Percentiles rank a stretch among this genome's conserved stretches.
phyloP scores from a whole-genome alignment of 352 stramenopile species.

The Blastocystis sp. region DNA sequence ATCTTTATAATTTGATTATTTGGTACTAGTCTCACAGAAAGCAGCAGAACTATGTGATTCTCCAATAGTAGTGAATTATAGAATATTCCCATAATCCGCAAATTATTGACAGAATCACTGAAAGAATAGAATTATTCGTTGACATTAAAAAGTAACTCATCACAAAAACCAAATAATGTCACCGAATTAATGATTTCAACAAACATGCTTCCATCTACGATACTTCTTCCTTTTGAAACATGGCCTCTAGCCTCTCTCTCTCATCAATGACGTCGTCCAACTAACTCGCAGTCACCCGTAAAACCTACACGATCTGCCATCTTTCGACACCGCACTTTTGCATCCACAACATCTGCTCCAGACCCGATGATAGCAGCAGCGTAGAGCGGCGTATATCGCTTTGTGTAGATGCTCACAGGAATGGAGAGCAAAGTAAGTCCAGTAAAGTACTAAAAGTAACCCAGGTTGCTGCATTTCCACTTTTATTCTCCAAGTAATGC shows the following conservation, averaged over 20 bases:
- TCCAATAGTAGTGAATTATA: too few species aligned
- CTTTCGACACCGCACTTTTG: constrained; percentile 48
- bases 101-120: too few species aligned
- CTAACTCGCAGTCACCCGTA: not conserved
- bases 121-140: too few species aligned
- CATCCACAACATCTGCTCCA: constrained; percentile 31
- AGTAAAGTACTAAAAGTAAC: constrained; percentile 26
- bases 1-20: too few species aligned
- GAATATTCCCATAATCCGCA: too few species aligned
- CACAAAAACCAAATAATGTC: not conserved
- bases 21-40: too few species aligned
- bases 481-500: constrained; percentile 30
- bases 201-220: not conserved
- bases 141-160: too few species aligned
- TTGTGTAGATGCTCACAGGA: constrained; percentile 29
- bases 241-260: not conserved
- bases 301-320: constrained; percentile 1
- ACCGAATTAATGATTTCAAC: not conserved
- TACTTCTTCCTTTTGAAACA: not conserved
- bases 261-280: constrained; percentile 52
- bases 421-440: constrained; percentile 1
- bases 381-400: constrained; percentile 31
- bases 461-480: not conserved
- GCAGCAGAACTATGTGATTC: too few species aligned
- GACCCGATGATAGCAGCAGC: not conserved